Conservation (phyloP, 495 filamentous ascomycete genomes). For the Aspergillus affinis region DNA sequence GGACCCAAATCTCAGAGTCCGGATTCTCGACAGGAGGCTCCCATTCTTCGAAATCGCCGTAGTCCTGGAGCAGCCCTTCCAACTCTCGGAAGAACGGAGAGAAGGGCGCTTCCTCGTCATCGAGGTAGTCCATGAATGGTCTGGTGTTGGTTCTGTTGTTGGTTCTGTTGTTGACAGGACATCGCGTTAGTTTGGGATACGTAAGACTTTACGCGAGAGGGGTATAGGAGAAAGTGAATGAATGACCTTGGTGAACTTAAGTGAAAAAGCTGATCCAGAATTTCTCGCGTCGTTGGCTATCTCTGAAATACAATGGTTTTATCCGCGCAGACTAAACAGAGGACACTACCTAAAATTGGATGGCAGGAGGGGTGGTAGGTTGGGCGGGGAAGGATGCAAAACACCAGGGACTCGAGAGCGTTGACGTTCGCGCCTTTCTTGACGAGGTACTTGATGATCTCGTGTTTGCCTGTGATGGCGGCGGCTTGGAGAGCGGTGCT, state of each 20-base stretch:
- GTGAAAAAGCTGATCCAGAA: too few species aligned
- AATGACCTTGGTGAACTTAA: too few species aligned
- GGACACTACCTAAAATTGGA: background rate
- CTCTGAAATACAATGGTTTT: background rate
- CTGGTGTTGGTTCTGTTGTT: background rate
- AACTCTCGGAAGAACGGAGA: background rate
- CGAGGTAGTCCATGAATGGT: background rate
- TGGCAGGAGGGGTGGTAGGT: background rate
- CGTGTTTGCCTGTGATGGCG: background rate
- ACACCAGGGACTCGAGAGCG: background rate
- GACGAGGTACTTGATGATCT: background rate
- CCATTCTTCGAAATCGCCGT: background rate
- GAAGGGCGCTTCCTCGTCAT: background rate
- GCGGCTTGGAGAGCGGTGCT: background rate
- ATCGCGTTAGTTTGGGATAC: too few species aligned
- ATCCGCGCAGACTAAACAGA: too few species aligned
- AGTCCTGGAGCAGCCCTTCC: background rate
- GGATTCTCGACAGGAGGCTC: background rate
- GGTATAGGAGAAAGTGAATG: too few species aligned
- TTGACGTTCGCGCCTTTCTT: background rate
- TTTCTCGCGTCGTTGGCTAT: background rate
- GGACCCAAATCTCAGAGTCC: background rate
- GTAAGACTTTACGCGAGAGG: too few species aligned
- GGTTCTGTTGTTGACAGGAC: background rate
- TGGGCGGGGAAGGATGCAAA: background rate